These are phyloP conservation scores for Torulaspora delbrueckii DNA, from an alignment of 805 yeast genomes.

Conservation along the genomic window DNA sequence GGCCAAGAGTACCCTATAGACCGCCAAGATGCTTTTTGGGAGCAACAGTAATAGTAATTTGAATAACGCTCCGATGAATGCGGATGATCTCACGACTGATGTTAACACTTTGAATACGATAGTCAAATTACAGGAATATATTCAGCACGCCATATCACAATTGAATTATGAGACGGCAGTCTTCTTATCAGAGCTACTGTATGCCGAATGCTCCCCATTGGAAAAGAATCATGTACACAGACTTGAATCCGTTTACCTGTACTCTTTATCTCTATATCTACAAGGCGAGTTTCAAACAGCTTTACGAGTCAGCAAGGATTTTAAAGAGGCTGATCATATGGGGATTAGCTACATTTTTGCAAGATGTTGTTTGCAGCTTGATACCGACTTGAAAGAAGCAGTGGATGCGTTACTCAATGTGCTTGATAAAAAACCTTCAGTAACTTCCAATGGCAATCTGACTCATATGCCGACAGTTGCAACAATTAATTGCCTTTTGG, in stretches of 20 bases:
- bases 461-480: slow-evolving; percentile 60
- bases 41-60: slow-evolving; percentile 4
- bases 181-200: slow-evolving; percentile 76
- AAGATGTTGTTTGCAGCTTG: slow-evolving; percentile 41
- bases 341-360: slow-evolving; percentile 79
- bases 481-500: slow-evolving; percentile 61
- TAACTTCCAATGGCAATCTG: slow-evolving; percentile 9
- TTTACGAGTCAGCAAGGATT: slow-evolving; percentile 38
- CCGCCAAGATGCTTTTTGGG: slow-evolving; percentile 9
- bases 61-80: slow-evolving; percentile 5
- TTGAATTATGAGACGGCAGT: slow-evolving; percentile 57
- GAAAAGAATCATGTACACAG: slow-evolving; percentile 34
- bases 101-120: slow-evolving; percentile 11
- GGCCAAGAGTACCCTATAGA: background rate
- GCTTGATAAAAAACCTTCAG: slow-evolving; percentile 6
- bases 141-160: slow-evolving; percentile 26
- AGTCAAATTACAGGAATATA: slow-evolving; percentile 14
- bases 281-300: slow-evolving; percentile 59
- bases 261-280: slow-evolving; percentile 61
- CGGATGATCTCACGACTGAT: slow-evolving; percentile 11
- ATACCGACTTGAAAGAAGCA: slow-evolving; percentile 17
- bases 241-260: slow-evolving; percentile 60
- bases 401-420: slow-evolving; percentile 8
- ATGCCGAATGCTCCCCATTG: slow-evolving; percentile 45
- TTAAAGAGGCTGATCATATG: slow-evolving; percentile 45